Evolutionary conservation across 108 stramenopile species (phyloP), one percentile per base, ranked within the genome.

Genomic region (Mediolabrus comicus): DNA sequence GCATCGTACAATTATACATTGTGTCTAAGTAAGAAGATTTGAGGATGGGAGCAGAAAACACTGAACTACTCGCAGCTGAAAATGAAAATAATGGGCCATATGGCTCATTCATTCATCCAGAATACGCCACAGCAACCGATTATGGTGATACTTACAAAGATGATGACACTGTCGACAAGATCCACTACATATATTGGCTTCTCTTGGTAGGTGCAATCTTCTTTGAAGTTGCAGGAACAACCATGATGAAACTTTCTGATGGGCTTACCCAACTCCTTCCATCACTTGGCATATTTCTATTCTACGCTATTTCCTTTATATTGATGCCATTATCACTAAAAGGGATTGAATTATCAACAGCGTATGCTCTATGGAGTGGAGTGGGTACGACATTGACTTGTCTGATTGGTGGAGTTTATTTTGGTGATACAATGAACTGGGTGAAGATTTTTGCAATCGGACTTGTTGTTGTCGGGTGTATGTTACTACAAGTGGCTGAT

Each of bases 361-460:
- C 67, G 25, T 74, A 74, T 56, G 72, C 72, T 13, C 27, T 74
- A 7, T 74, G 72, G 72, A 69, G 68, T 32, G 72, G 72, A 0
- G 25, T 74, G 30, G 72, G 72, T 28, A 74, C 72, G 2, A 41
- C 59, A 4, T 28, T 66, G 1, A 74, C 72, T 27, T 60, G 36
- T 25, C 17, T 74, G 22, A 38, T 69, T 12, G 72, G 72, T 4
- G 39, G 61, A n/a, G 25, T 24, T 8, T 68, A 38, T 22, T 74
- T 74, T 41, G 53, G 35, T 36, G 72, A 74, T 31, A 61, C 59
- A 19, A 69, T 74, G n/a, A 74, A 68, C 27, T 10, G 27, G 24
- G 33, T 31, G 3, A 74, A 74, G 59, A 62, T 74, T 19, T 58
- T 33, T 24, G 72, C 65, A 8, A 33, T 74, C 8, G 55, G 16